Base-by-base conservation (phyloP, 176 grass and related monocot species). In the Carex myosuroides region DNA sequence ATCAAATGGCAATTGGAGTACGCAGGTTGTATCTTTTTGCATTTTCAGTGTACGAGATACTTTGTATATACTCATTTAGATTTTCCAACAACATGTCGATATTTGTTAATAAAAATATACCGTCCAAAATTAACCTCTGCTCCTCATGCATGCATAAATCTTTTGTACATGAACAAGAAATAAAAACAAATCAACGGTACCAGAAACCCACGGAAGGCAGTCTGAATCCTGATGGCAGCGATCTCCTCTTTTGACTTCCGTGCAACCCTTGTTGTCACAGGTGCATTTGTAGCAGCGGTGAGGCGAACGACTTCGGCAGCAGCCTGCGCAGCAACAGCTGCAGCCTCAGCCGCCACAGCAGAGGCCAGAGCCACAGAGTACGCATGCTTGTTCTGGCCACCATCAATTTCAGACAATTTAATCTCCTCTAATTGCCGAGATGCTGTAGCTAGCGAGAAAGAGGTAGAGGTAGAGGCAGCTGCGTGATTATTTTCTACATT, bases 251-350 rank as follows among this genome's bases (percentile, higher is more conserved):
- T 90, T 6, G 93, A 92, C 48, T 61, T 88, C 69, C 30, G 76
- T 41, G 55, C 60, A 4, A 62, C 16, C 70, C 86, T 92, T 10
- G 60, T 2, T 48, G 63, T 46, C 17, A 3, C 60, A 52, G 60
- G 30, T 6, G 60, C 14, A 14, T 62, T 65, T 6, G 85, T 75
- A 11, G 89, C 80, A 44, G 92, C 18, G 22, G 92, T 97, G 60
- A 92, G 94, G 16, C 92, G 90, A 63, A 94, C 94, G 62, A 97
- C 94, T 84, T 94, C 92, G 18, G 92, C 94, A 60, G 94, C 94
- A 3, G 90, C 92, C 70, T 97, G 92, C 10, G 92, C 94, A 64
- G 94, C 94, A 21, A 94, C 92, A 3, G 92, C 88, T 30, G 94
- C 94, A 72, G 94, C 90, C 86, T 97, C 94, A 61, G 94, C 94